Conservation (phyloP, 2,329 filamentous ascomycete species). For the Simplicillium aogashimaense region DNA sequence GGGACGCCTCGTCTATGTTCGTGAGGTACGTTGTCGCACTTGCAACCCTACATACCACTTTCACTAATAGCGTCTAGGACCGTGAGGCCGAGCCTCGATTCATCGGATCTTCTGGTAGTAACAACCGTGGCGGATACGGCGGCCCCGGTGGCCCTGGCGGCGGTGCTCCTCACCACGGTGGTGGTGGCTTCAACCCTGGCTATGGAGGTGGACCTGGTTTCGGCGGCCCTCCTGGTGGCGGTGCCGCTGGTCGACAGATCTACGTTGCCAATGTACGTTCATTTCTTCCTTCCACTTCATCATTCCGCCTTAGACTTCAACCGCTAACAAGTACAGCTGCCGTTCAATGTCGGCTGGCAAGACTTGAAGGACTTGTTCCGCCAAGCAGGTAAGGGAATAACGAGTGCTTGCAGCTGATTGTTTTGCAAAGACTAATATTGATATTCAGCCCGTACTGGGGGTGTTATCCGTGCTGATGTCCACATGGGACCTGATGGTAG, state of each 20-base stretch:
- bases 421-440: constrained; percentile 6
- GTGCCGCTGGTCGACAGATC: constrained; percentile 73
- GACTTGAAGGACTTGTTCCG: constrained; percentile 98
- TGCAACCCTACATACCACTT: neutral
- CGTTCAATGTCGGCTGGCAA: constrained; percentile 97
- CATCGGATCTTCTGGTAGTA: constrained; percentile 61
- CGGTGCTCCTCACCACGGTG: constrained; percentile 38
- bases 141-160: constrained; percentile 40
- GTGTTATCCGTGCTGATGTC: constrained; percentile 89
- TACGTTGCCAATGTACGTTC: constrained; percentile 90
- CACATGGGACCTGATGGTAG: constrained; percentile 85
- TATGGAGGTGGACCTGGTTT: constrained; percentile 42
- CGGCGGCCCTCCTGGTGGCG: constrained; percentile 36
- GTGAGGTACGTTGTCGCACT: constrained; percentile 59
- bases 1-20: constrained; percentile 96
- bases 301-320: constrained; percentile 3
- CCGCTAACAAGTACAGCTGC: constrained; percentile 54
- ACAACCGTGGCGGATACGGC: constrained; percentile 50
- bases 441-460: constrained; percentile 47
- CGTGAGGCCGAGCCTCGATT: constrained; percentile 97
- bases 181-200: constrained; percentile 45
- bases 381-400: constrained; percentile 71
- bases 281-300: constrained; percentile 25
- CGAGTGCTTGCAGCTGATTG: neutral
- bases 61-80: constrained; percentile 47